Conservation (phyloP, 2,329 filamentous ascomycete species). For the Keithomyces neogunnii region DNA sequence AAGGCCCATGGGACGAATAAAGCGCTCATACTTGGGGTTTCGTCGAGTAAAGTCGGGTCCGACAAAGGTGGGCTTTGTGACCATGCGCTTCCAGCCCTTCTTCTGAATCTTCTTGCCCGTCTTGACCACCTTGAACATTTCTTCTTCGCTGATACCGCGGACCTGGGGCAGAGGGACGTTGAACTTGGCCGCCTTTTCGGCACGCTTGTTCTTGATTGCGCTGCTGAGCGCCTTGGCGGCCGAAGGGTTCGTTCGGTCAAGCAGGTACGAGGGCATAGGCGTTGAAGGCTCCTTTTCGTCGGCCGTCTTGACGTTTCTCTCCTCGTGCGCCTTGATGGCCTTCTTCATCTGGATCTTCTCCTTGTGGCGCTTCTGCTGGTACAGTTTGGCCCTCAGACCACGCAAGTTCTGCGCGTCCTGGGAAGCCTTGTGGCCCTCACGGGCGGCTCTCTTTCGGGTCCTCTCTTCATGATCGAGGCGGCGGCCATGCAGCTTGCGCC, state of each 20-base stretch:
- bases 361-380: slow-evolving; percentile 86
- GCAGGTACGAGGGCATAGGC: slow-evolving; percentile 83
- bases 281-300: slow-evolving; percentile 71
- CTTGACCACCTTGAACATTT: slow-evolving; percentile 96
- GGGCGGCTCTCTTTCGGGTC: slow-evolving; percentile 73
- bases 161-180: slow-evolving; percentile 90
- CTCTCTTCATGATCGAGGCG: slow-evolving; percentile 78
- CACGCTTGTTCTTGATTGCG: slow-evolving; percentile 92
- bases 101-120: slow-evolving; percentile 91
- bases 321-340: slow-evolving; percentile 88
- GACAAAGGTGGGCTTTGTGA: slow-evolving; percentile 62
- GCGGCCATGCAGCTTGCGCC: slow-evolving; percentile 46
- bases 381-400: slow-evolving; percentile 84
- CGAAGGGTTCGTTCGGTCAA: slow-evolving; percentile 64
- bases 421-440: slow-evolving; percentile 81
- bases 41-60: slow-evolving; percentile 82
- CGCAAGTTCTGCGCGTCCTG: slow-evolving; percentile 89
- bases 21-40: slow-evolving; percentile 68
- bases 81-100: slow-evolving; percentile 70
- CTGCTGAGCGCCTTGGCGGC: slow-evolving; percentile 63
- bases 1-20: slow-evolving; percentile 42
- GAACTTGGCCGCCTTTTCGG: slow-evolving; percentile 91
- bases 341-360: slow-evolving; percentile 99
- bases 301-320: slow-evolving; percentile 88
- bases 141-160: slow-evolving; percentile 81